A percentile compares a stretch with the other conserved stretches of the same genome.
phyloP scores from a whole-genome alignment of 2,329 filamentous ascomycete genomes.

The Diaporthe longicolla region DNA sequence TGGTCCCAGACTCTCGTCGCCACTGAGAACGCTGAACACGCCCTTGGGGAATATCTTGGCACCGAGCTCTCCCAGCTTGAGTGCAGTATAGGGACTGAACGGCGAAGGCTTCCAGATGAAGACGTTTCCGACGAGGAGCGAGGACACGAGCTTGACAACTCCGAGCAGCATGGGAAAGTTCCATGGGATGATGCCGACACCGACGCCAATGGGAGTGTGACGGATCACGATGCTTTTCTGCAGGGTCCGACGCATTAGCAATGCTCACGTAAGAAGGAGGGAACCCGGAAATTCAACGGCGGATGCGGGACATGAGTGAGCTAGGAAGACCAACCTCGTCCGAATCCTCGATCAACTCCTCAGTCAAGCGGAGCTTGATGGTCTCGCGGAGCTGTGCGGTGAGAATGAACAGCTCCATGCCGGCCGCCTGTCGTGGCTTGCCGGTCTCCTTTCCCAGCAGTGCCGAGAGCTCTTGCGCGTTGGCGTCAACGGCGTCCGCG shows the following conservation, averaged over 20 bases:
- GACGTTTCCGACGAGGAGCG: conserved; percentile 61
- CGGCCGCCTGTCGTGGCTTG: conserved; percentile 41
- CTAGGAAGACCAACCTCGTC: conserved; percentile 5
- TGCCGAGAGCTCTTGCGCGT: conserved; percentile 42
- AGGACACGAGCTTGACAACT: conserved; percentile 58
- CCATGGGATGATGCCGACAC: conserved; percentile 65
- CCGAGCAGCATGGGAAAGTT: conserved; percentile 58
- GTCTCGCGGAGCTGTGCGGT: conserved; percentile 21
- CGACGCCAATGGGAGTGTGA: conserved; percentile 54
- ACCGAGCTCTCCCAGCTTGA: conserved; percentile 59
- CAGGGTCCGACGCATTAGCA: not conserved
- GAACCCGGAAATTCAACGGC: not conserved
- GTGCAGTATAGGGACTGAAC: conserved; percentile 56
- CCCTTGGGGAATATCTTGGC: conserved; percentile 59
- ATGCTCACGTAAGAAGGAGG: not conserved
- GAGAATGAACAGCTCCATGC: conserved; percentile 26
- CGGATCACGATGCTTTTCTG: conserved; percentile 32
- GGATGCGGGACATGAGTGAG: rapidly evolving
- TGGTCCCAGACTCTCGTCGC: conserved; percentile 59
- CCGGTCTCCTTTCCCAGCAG: conserved; percentile 47
- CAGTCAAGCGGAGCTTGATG: conserved; percentile 18
- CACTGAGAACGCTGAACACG: conserved; percentile 59
- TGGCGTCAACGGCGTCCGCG: conserved; percentile 53
- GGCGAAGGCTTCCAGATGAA: conserved; percentile 64
- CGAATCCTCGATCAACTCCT: conserved; percentile 24